Base-by-base conservation (phyloP, 176 grass and related monocot species). In the Bromus sterilis region DNA sequence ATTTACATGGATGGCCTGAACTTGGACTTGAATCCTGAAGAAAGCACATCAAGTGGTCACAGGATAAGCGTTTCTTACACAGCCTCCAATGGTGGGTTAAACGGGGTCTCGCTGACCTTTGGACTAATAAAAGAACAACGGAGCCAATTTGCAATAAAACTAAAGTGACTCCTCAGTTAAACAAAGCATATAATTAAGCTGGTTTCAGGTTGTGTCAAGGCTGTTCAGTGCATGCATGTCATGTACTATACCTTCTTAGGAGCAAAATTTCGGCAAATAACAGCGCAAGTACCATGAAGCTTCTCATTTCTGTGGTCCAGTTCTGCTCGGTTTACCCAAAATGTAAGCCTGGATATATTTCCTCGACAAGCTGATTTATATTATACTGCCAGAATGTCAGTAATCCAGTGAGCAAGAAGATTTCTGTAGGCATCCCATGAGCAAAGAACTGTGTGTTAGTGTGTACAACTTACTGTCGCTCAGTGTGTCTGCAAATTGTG, bases 261-360 rank as follows among this genome's bases (percentile, higher is more conserved):
- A 75, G 30, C 69, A 75, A 43, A 24, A 36, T 10, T 63, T 10
- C 71, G n/a, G 3, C 34, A 30, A 13, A 34, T 48, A 48, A 18
- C 16, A 48, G 16, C 20, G 80, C 69, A 76, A 53, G 69, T 76
- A 14, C 76, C 69, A 84, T 80, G 76, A 80, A 84, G 76, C 82
- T 84, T 89, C 76, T 49, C 21, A 20, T 53, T 42, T 20, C 33
- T 55, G 23, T 77, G 30, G 53, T 60, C 51, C 71, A 29, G 61
- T 67, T 41, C 28, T 87, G 29, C 48, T 69, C 78, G 43, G 29
- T 59, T 48, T 6, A n/a, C 20, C 7, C 6, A 55, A 55, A 55
- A 55, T 55, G 16, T 55, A 55, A 11, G 24, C 15, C 18, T 56
- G 20, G 51, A 31, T 71, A 18, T 24, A 49, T 49, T 49, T 73